phyloP scores from a whole-genome alignment of 495 filamentous ascomycete genomes.

The Penicillium coprophilum region DNA sequence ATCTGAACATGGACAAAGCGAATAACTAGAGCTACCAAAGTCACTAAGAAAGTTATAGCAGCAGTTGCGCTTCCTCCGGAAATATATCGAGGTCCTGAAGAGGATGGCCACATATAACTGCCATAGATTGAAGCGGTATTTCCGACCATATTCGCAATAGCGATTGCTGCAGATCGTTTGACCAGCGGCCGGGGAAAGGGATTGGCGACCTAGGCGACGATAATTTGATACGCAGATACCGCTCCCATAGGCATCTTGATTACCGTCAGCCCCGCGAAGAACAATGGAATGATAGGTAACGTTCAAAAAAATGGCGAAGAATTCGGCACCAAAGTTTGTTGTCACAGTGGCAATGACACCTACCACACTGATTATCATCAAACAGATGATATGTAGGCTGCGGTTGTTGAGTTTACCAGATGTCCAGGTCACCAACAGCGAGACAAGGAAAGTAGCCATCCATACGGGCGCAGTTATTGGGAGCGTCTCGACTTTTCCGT shows the following conservation, averaged over 20 bases:
- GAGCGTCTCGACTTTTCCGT: constrained; percentile 62
- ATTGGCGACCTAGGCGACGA: constrained; percentile 75
- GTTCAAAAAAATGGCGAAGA: constrained; percentile 73
- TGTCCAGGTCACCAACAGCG: constrained; percentile 70
- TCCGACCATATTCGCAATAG: constrained; percentile 72
- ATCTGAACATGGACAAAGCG: constrained; percentile 53
- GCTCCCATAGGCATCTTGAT: constrained; percentile 56
- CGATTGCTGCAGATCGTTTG: constrained; percentile 63
- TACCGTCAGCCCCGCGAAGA: constrained; percentile 3
- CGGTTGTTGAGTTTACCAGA: constrained; percentile 75
- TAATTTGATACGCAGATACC: constrained; percentile 57
- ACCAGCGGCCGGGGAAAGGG: constrained; percentile 74
- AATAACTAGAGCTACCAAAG: constrained; percentile 29
- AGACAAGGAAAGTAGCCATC: constrained; percentile 67
- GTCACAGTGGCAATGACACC: constrained; percentile 72
- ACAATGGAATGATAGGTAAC: constrained; percentile 44
- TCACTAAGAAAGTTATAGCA: constrained; percentile 31
- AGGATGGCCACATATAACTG: constrained; percentile 66
- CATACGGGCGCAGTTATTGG: constrained; percentile 76
- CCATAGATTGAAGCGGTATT: constrained; percentile 73
- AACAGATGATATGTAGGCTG: constrained; percentile 66
- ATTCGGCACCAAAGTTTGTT: constrained; percentile 60
- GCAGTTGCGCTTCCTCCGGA: constrained; percentile 35
- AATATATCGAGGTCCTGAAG: constrained; percentile 44
- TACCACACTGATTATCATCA: constrained; percentile 63